phyloP scores from a whole-genome alignment of 768 basidiomycete genomes.

The Lactarius trivialis region DNA sequence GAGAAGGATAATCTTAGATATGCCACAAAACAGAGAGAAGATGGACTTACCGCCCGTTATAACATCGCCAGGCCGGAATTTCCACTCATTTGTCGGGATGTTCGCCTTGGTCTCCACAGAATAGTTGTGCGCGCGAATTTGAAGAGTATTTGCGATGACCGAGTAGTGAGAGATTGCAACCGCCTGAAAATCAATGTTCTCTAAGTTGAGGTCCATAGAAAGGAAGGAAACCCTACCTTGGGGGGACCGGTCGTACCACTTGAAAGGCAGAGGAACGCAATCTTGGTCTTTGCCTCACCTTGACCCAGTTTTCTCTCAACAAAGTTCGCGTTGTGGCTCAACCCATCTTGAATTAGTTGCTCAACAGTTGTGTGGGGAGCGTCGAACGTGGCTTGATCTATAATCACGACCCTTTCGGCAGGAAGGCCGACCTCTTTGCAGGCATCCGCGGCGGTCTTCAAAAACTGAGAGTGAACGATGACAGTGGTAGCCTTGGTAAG shows the following conservation, averaged over 20 bases:
- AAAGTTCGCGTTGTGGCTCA: conserved; percentile 8
- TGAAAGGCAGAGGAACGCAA: conserved; percentile 67
- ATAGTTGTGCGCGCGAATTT: conserved; percentile 23
- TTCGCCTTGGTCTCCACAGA: conserved; percentile 30
- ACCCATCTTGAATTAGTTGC: conserved; percentile 13
- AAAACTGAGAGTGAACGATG: conserved; percentile 7
- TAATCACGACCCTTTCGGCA: conserved; percentile 9
- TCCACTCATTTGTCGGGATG: conserved; percentile 32
- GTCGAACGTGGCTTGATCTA: conserved; percentile 8
- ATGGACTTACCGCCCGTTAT: conserved; percentile 43
- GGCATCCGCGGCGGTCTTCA: conserved; percentile 10
- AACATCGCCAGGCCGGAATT: conserved; percentile 51
- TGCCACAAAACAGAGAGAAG: background rate
- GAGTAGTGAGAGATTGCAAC: conserved; percentile 57
- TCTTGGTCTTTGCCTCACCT: conserved; percentile 36
- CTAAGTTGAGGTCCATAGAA: conserved; percentile 31
- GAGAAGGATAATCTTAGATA: background rate
- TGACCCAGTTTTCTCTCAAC: conserved; percentile 11
- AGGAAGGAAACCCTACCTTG: conserved; percentile 21
- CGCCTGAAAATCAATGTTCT: conserved; percentile 36
- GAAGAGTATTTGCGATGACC: conserved; percentile 48
- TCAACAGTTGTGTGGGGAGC: conserved; percentile 10
- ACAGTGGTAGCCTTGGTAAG: conserved; percentile 24
- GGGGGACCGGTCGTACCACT: conserved; percentile 65
- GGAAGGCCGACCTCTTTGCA: conserved; percentile 14